A percentile compares a stretch with the other conserved stretches of the same genome.
These are phyloP conservation scores for Acacia melanoxylon DNA, from an alignment of 306 rosid species.

Conservation along the genomic window DNA sequence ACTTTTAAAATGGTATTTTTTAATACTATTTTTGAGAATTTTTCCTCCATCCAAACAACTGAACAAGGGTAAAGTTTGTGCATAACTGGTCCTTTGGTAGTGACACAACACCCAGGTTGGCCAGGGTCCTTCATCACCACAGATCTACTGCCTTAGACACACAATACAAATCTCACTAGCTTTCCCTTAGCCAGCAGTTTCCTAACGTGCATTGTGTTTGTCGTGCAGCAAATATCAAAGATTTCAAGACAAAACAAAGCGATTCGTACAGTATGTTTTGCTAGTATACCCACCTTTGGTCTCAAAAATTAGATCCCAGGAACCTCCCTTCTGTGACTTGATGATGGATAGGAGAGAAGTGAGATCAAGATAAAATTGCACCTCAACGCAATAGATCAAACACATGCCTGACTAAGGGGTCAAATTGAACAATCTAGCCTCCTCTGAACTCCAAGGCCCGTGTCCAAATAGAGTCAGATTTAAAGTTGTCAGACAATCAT, in stretches of 20 bases:
- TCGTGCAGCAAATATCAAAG: background rate
- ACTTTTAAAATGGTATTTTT: no score
- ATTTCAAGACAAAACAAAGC: background rate
- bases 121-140: background rate
- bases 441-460: background rate
- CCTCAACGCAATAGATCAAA: background rate
- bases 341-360: background rate
- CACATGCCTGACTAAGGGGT: background rate
- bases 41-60: no score
- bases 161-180: background rate
- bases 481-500: background rate
- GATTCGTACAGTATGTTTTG: background rate
- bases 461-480: background rate
- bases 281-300: background rate
- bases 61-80: background rate
- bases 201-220: background rate
- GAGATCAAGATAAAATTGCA: slow-evolving; percentile 1
- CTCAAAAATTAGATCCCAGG: background rate
- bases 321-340: background rate
- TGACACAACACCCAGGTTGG: background rate
- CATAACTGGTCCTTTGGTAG: background rate
- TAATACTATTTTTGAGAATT: no score
- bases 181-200: background rate
- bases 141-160: background rate
- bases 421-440: background rate